Conservation (phyloP, 352 stramenopile genomes). For the Globisporangium alternatum region DNA sequence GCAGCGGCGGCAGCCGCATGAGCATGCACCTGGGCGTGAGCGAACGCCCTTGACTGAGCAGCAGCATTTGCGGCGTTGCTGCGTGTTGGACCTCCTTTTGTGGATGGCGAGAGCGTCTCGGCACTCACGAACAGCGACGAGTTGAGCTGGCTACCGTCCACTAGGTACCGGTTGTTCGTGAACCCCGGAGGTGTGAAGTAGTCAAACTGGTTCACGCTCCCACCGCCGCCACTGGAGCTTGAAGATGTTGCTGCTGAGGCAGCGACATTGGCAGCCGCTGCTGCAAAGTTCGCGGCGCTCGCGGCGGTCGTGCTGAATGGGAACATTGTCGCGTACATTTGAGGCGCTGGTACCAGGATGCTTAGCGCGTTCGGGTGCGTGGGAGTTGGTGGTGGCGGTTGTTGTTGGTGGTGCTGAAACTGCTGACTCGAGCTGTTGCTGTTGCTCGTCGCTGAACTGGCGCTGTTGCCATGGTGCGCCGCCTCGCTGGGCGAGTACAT, state of each 20-base stretch:
- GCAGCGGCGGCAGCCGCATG: constrained; percentile 36
- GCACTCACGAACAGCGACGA: constrained; percentile 38
- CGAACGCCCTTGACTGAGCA: constrained; percentile 18
- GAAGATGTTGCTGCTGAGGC: neutral
- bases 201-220: constrained; percentile 30
- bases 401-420: constrained; percentile 7
- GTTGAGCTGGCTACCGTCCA: constrained; percentile 29
- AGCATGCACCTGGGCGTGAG: constrained; percentile 23
- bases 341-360: constrained; percentile 36
- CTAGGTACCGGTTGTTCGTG: constrained; percentile 27
- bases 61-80: neutral
- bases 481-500: constrained; percentile 46
- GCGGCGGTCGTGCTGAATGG: constrained; percentile 10
- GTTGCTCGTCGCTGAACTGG: neutral
- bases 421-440: neutral
- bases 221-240: neutral
- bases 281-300: constrained; percentile 4
- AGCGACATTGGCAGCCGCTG: neutral
- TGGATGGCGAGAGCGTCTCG: constrained; percentile 36
- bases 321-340: constrained; percentile 30
- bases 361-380: constrained; percentile 12
- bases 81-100: constrained; percentile 28
- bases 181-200: constrained; percentile 66
- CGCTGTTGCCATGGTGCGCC: constrained; percentile 1
- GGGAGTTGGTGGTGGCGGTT: constrained; percentile 7